Percentiles rank a stretch among this genome's conserved stretches.
Evolutionary conservation across 2,329 filamentous ascomycete species (phyloP).

Genomic region (Tolypocladium endophyticum): DNA sequence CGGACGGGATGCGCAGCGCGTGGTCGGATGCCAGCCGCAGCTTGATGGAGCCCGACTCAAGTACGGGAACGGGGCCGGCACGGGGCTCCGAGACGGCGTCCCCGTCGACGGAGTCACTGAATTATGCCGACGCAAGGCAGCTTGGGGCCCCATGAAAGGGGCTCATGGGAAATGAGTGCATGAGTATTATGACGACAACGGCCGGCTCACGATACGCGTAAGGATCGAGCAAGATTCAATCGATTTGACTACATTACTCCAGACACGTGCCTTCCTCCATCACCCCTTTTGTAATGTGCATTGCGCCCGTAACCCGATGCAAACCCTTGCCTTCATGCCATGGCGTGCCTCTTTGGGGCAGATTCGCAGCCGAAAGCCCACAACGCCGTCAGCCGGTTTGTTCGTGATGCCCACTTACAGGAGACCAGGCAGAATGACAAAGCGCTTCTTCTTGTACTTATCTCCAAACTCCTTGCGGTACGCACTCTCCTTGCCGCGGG

Average conservation of each 20-base stretch:
- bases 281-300: neutral
- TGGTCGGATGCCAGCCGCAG: slow-evolving; percentile 28
- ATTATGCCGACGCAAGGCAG: slow-evolving; percentile 2
- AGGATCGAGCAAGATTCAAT: neutral
- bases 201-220: neutral
- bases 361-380: neutral
- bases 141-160: neutral
- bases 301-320: neutral
- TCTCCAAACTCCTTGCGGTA: slow-evolving; percentile 87
- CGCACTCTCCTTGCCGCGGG: slow-evolving; percentile 79
- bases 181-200: neutral
- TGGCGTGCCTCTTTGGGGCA: neutral
- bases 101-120: slow-evolving; percentile 19
- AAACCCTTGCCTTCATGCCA: neutral
- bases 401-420: slow-evolving; percentile 34
- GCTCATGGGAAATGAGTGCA: neutral
- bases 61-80: slow-evolving; percentile 19
- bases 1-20: slow-evolving; percentile 12
- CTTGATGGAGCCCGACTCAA: slow-evolving; percentile 24
- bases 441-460: slow-evolving; percentile 92
- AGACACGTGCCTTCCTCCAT: too few species aligned
- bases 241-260: neutral
- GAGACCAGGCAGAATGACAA: slow-evolving; percentile 68
- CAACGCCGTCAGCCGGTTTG: neutral
- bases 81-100: slow-evolving; percentile 29